A percentile compares a stretch with the other conserved stretches of the same genome.
Conservation (phyloP, 2,329 filamentous ascomycete species). For the Cladophialophora yegresii region DNA sequence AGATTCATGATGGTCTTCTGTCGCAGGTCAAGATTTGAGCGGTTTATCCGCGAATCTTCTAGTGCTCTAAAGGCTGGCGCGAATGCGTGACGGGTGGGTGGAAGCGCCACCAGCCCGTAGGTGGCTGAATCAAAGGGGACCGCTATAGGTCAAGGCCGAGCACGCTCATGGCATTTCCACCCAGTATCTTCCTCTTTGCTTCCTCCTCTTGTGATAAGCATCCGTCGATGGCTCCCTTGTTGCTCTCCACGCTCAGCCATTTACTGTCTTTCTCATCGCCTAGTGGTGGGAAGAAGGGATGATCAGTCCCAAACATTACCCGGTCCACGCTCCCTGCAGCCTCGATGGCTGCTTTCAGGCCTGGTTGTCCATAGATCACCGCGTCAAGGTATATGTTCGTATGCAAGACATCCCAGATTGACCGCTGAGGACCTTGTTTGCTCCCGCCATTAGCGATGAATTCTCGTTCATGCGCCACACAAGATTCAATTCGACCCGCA, state of each 20-base stretch:
- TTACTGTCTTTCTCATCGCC: slow-evolving; percentile 38
- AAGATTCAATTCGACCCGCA: slow-evolving; percentile 84
- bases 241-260: slow-evolving; percentile 53
- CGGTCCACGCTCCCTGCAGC: slow-evolving; percentile 52
- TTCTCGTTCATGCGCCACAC: slow-evolving; percentile 78
- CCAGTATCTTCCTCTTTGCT: slow-evolving; percentile 44
- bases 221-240: slow-evolving; percentile 49
- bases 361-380: slow-evolving; percentile 57
- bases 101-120: no score
- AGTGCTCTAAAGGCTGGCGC: background rate
- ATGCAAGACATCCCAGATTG: slow-evolving; percentile 65
- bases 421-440: slow-evolving; percentile 60
- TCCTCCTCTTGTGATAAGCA: slow-evolving; percentile 42
- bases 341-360: slow-evolving; percentile 74
- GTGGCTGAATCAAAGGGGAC: background rate
- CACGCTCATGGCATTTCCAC: slow-evolving; percentile 49
- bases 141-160: slow-evolving; percentile 41
- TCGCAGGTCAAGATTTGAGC: background rate
- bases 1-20: background rate
- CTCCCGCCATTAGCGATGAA: slow-evolving; percentile 64
- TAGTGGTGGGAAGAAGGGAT: slow-evolving; percentile 50
- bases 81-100: background rate
- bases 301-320: slow-evolving; percentile 50
- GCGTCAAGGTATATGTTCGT: slow-evolving; percentile 85
- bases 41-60: background rate